Evolutionary conservation across 768 basidiomycete genomes (phyloP), one percentile per base, ranked within the genome.

Genomic region (Sporobolomyces phaffii): DNA sequence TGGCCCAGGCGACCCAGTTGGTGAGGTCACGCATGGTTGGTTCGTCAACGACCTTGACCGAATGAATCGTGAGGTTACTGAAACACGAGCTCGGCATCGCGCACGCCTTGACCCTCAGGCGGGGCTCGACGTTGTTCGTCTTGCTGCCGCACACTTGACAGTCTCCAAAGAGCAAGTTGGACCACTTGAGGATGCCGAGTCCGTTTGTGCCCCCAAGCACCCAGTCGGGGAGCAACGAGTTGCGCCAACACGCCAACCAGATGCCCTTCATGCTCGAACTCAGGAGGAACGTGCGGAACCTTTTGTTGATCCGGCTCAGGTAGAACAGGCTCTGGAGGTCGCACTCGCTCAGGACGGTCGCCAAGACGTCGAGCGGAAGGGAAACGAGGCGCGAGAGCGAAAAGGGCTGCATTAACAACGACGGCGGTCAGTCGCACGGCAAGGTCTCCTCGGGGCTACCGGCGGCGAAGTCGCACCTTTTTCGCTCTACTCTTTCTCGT

Each of bases 401-500:
- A 2, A 28, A 13, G 18, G 11, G 7, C 54, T 56, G 40, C 20
- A n/a, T 11, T n/a, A 26, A 41, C 9, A 38, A 38, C 38, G 38
- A 38, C 17, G 9, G 9, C 10, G 34, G 20, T 53, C 22, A 22
- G 22, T 36, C 34, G 3, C 33, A 8, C 26, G 13, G 41, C 54
- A 36, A 22, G 14, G 10, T 43, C 26, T 28, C 9, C 26, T 22
- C 20, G 13, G 11, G 11, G 10, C 43, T 15, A 22, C 15, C 7
- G 7, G 10, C 43, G 13, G 43, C 9, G 17, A 9, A 38, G 38
- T 38, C 38, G 33, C 9, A 53, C 52, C 34, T 53, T 53, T n/a
- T 53, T 53, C n/a, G 52, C 52, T 53, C 34, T 36, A 24, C 33
- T 53, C 52, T 53, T 53, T 22, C 52, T 34, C 14, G 52, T 38